Conservation (phyloP, 192 early-diverging fungal genomes). For the Backusella parvicylindrica region DNA sequence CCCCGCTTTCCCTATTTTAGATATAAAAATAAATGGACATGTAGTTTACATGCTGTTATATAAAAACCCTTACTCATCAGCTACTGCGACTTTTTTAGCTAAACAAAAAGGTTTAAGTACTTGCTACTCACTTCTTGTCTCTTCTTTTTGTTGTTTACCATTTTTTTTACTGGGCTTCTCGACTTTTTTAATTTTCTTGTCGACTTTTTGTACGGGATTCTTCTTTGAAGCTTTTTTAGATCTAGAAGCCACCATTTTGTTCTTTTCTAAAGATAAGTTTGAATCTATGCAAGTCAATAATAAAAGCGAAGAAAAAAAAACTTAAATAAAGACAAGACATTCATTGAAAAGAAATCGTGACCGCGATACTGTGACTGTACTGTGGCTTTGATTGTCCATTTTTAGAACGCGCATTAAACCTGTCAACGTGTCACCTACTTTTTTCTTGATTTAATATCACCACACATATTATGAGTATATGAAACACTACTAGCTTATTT, state of each 20-base stretch:
- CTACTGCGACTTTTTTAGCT: background rate
- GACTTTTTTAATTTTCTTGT: background rate
- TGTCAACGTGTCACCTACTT: no score
- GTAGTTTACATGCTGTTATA: background rate
- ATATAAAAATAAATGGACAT: background rate
- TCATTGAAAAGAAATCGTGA: background rate
- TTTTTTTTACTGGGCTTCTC: background rate
- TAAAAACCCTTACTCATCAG: background rate
- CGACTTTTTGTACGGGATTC: background rate
- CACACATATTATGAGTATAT: background rate
- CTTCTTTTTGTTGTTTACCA: background rate
- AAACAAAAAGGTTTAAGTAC: background rate
- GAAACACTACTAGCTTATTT: no score
- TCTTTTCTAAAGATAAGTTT: background rate
- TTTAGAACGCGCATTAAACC: background rate
- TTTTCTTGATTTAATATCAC: no score
- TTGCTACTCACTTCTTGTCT: background rate
- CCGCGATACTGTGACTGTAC: background rate
- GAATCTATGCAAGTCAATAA: conserved; percentile 1
- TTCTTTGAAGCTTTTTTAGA: background rate
- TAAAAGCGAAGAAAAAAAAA: background rate
- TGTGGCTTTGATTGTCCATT: background rate
- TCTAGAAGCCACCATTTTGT: background rate
- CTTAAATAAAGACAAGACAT: background rate
- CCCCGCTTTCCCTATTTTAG: background rate